Percentiles rank a stretch among this genome's conserved stretches.
phyloP scores from a whole-genome alignment of 140 eudicot species.

The Anethum foeniculum region DNA sequence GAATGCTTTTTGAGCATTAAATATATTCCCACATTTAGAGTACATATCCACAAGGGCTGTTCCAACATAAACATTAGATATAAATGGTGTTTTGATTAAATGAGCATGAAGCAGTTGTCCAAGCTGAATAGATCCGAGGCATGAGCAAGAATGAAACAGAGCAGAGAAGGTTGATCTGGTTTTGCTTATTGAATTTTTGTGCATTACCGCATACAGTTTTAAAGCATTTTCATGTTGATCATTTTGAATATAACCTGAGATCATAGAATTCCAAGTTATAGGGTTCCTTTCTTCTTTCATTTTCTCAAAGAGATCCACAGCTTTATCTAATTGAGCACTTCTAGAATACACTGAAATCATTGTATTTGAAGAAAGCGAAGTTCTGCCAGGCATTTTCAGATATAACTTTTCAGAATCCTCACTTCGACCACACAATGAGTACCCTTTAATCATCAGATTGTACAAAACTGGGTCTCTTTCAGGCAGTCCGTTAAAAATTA shows the following conservation, averaged over 20 bases:
- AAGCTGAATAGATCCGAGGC: conserved; percentile 59
- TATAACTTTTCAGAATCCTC: conserved; percentile 47
- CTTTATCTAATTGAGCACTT: conserved; percentile 46
- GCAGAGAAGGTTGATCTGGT: conserved; percentile 59
- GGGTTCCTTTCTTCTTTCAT: conserved; percentile 39
- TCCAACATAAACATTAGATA: conserved; percentile 53
- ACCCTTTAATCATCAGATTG: conserved; percentile 60
- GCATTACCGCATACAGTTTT: conserved; percentile 36
- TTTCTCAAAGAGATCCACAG: conserved; percentile 52
- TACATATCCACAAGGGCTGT: conserved; percentile 69
- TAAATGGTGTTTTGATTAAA: conserved; percentile 44
- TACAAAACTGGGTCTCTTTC: conserved; percentile 36
- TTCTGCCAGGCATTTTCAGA: conserved; percentile 39
- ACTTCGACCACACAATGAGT: conserved; percentile 38
- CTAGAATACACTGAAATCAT: conserved; percentile 57
- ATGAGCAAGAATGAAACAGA: conserved; percentile 56
- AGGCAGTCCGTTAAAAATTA: conserved; percentile 25
- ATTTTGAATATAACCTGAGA: conserved; percentile 53
- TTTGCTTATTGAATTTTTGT: conserved; percentile 25
- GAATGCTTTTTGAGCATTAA: conserved; percentile 45
- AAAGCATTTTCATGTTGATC: conserved; percentile 55
- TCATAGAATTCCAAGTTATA: conserved; percentile 71
- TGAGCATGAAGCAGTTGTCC: conserved; percentile 60
- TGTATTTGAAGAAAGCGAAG: conserved; percentile 34
- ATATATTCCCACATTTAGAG: conserved; percentile 65